phyloP scores from a whole-genome alignment of 73 alveolate genomes.

The Paramecium pentaurelia region DNA sequence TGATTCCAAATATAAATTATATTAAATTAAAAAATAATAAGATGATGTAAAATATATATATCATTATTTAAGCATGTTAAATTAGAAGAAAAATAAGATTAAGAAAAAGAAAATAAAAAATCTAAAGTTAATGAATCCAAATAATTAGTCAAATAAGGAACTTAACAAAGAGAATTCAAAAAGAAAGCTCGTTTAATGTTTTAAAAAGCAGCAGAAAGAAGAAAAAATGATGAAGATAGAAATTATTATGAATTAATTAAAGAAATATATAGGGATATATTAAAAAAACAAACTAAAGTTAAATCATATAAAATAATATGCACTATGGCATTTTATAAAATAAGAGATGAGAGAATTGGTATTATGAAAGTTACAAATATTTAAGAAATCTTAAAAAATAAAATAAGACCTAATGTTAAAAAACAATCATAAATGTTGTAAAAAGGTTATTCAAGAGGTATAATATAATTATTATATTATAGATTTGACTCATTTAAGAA shows the following conservation, averaged over 20 bases:
- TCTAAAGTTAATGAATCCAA: not conserved
- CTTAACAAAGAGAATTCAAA: not conserved
- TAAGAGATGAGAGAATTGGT: conserved; percentile 3
- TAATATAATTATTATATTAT: not conserved
- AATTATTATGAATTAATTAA: not conserved
- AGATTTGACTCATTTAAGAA: not conserved
- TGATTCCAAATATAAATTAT: not conserved
- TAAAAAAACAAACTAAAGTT: not conserved
- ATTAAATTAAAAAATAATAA: not conserved
- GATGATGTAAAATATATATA: not conserved
- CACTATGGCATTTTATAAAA: not conserved
- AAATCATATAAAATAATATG: not conserved
- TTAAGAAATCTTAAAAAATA: not conserved
- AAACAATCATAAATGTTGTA: not conserved
- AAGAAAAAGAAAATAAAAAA: not conserved
- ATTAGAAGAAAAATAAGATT: not conserved
- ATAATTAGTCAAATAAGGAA: not conserved
- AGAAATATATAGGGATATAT: not conserved
- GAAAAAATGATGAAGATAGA: not conserved
- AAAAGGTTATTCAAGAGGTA: not conserved
- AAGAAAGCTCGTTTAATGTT: conserved; percentile 29
- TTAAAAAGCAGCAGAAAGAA: conserved; percentile 17
- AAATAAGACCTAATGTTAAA: not conserved
- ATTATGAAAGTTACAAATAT: not conserved
- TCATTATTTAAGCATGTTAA: not conserved